phyloP scores from a whole-genome alignment of 306 rosid species.

The barrel medic (Medicago truncatula) region MtrunA17r5.0-ANR NC_053049.1:35647501-35648000 shows the following conservation, averaged over 20 bases:
- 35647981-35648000: not conserved
- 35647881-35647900: not conserved
- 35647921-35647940: not conserved
- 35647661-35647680: too few relatives aligned
- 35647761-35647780: not conserved
- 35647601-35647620: too few relatives aligned
- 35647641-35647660: too few relatives aligned
- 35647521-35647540: too few relatives aligned
- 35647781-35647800: not conserved
- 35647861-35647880: not conserved
- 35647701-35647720: not conserved
- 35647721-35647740: not conserved
- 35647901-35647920: not conserved
- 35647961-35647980: not conserved
- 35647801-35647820: not conserved
- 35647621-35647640: too few relatives aligned
- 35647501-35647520: too few relatives aligned
- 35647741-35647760: not conserved
- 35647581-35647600: too few relatives aligned
- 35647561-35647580: too few relatives aligned
- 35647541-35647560: too few relatives aligned
- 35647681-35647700: too few relatives aligned
- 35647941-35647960: too few relatives aligned
- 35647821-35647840: too few relatives aligned
- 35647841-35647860: not conserved